Evolutionary conservation across 1,139 yeast genomes (phyloP), one percentile per base, ranked within the genome.

Genomic region (Zygosaccharomyces pseudobailii): DNA sequence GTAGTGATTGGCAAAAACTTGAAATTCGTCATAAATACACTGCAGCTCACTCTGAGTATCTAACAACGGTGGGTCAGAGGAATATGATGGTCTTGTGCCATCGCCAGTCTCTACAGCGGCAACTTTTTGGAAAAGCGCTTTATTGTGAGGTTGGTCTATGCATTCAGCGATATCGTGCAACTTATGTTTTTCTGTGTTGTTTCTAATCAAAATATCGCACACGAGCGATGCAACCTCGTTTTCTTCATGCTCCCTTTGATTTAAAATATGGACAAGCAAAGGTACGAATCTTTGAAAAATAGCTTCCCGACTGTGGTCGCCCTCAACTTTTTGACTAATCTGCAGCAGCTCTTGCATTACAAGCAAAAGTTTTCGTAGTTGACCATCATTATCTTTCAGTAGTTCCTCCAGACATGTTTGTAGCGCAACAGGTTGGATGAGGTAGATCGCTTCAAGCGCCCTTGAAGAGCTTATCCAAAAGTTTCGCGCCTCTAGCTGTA

Each of bases 381-480:
- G 48, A 48, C 42, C 47, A 27, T 52, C 47, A 48, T 8, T 52
- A 45, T 40, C 46, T 35, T 21, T 22, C 31, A 44, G 27, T 13
- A 48, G 27, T 22, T 35, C 28, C 35, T 36, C 10, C 6, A 44
- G 25, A 33, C 52, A 39, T 19, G 45, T 28, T 43, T 49, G 54
- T 20, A 54, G 39, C 25, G 40, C 44, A 4, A 36, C 22, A 9
- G 66, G 63, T 33, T 56, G 56, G 4, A 60, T 55, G 31, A 57
- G 40, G 48, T 61, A 63, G 6, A 65, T 51, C 3, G 66, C 63
- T 42, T 62, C 65, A 20, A 65, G 42, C 3, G 64, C 61, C 30
- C 61, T 62, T 23, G 56, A 54, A 7, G 67, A 54, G 22, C 61
- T 50, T 20, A 56, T 42, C 68, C 68, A 63, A 6, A 58, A 42